Base-by-base conservation (phyloP, 345 rosid species). In the Populus simonii region DNA sequence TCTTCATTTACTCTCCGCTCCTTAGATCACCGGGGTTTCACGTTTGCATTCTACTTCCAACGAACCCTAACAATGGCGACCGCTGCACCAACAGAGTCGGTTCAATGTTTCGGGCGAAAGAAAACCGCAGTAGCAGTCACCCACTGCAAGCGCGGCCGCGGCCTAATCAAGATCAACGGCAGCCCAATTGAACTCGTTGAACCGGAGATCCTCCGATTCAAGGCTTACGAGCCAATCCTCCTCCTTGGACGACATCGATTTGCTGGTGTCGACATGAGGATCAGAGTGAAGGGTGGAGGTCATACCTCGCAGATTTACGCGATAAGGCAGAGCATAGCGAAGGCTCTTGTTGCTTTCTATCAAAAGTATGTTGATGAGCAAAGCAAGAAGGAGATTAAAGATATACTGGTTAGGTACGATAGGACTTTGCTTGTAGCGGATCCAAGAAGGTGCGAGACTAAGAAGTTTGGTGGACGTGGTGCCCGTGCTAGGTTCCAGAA, bases 401-500 rank as follows among this genome's bases (percentile, higher is more conserved):
- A 93, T 49, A 89, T 91, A 27, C 74, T 93, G 79, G 87, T 89
- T 23, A 87, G 95, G 79, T 93, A 90, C 41, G 97, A 92, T 8
- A 80, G 97, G 87, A 92, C 97, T 67, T 84, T 92, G 17, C 94
- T 92, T 0, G 97, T 92, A 0, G 94, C 97, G 1, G 97, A 92
- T 80, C 97, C 94, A 4, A 85, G 97, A 74, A 76, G 94, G 71
- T 92, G 97, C 72, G 97, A 92, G 93, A 91, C 97, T 1, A 92
- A 92, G 94, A 92, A 92, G 89, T 92, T 92, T 12, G 97, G 97
- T 66, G 97, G 97, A 39, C 90, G 90, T 53, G 93, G 97, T 71
- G 97, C 97, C 13, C 92, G 97, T 70, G 85, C 94, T 49, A 92
- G 97, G 86, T 92, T 91, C 89, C 97, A 91, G 91, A 92, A 92